A percentile compares a stretch with the other conserved stretches of the same genome.
phyloP scores from a whole-genome alignment of 768 basidiomycete species.

The Podaxis pistillaris region DNA sequence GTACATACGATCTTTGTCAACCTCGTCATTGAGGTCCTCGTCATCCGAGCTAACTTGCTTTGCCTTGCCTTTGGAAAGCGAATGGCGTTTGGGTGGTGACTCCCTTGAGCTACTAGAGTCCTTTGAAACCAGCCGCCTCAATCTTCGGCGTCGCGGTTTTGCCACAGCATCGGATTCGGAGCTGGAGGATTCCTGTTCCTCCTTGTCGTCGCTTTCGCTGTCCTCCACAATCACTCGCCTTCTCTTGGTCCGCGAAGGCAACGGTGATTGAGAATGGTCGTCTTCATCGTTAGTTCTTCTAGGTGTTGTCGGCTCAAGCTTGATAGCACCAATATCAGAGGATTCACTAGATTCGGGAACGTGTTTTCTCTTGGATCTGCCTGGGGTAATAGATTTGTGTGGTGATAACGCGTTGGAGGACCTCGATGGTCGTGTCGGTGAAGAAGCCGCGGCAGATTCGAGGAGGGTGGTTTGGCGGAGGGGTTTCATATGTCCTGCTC shows the following conservation, averaged over 20 bases:
- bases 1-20: constrained; percentile 14
- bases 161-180: neutral
- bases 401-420: constrained; percentile 3
- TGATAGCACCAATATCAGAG: constrained; percentile 49
- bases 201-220: constrained; percentile 15
- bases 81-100: neutral
- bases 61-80: neutral
- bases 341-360: constrained; percentile 26
- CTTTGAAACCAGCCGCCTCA: constrained; percentile 6
- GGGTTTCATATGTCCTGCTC: constrained; percentile 22
- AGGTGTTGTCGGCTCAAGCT: constrained; percentile 38
- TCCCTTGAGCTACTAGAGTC: neutral
- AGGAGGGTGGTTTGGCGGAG: constrained; percentile 46
- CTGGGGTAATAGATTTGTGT: neutral
- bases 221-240: constrained; percentile 12
- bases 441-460: constrained; percentile 19
- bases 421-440: constrained; percentile 13
- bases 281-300: constrained; percentile 17
- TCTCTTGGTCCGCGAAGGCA: constrained; percentile 11
- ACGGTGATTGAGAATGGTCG: constrained; percentile 9
- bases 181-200: constrained; percentile 1
- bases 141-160: constrained; percentile 16
- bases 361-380: constrained; percentile 14
- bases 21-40: constrained; percentile 31
- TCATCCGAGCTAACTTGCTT: constrained; percentile 25